A percentile compares a stretch with the other conserved stretches of the same genome.
Conservation (phyloP, 1,284 basidiomycete genomes). For the Phellopilus nigrolimitatus region DNA sequence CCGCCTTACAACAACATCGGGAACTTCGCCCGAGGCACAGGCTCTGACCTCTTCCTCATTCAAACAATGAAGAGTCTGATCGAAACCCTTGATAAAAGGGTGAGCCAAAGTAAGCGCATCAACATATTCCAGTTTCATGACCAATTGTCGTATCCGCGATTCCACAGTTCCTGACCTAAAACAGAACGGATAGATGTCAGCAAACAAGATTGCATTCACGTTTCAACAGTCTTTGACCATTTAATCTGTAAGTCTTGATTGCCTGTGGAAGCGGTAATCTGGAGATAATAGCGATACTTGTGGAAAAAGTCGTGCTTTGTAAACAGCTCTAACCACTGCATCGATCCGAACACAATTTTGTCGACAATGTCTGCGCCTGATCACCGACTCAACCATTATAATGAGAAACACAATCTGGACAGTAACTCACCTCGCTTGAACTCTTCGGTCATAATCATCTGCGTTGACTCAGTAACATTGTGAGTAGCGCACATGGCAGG, state of each 20-base stretch:
- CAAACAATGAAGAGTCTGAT: conserved; percentile 80
- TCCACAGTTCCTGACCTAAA: conserved; percentile 92
- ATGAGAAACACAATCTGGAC: conserved; percentile 5
- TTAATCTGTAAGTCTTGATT: conserved; percentile 86
- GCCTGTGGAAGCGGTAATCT: conserved; percentile 90
- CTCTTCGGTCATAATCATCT: conserved; percentile 95
- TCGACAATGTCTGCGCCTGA: conserved; percentile 90
- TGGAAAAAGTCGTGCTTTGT: conserved; percentile 95
- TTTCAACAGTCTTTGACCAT: conserved; percentile 57
- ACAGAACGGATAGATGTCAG: conserved; percentile 18
- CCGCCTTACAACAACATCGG: conserved; percentile 65
- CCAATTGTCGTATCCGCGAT: conserved; percentile 90
- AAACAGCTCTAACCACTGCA: conserved; percentile 92
- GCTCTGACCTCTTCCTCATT: conserved; percentile 83
- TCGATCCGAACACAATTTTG: conserved; percentile 79
- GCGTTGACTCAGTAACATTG: conserved; percentile 94
- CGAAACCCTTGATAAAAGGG: conserved; percentile 93
- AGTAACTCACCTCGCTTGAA: conserved; percentile 76
- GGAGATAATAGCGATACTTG: conserved; percentile 97
- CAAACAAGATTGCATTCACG: conserved; percentile 8
- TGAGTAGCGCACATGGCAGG: conserved; percentile 99
- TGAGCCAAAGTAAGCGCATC: conserved; percentile 90
- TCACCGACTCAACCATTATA: conserved; percentile 6
- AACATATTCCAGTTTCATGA: conserved; percentile 96
- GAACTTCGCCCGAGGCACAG: conserved; percentile 88